Conservation (phyloP, 176 grass and related monocot species). For the Coix lacrymajobi region DNA sequence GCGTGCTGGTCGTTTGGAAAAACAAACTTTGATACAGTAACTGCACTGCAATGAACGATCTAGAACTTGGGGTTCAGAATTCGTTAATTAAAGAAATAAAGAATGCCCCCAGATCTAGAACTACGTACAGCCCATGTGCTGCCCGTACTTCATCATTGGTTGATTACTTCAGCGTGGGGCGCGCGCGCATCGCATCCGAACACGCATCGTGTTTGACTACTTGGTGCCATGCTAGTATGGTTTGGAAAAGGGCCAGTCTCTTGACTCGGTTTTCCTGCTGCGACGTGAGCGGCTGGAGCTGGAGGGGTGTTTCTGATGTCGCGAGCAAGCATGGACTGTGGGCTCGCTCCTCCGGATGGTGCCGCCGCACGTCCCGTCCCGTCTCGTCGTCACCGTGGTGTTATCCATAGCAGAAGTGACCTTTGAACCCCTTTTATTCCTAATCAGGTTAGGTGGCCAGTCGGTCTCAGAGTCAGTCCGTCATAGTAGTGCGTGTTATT, state of each 20-base stretch:
- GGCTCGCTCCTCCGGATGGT: not conserved
- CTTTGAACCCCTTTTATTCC: not conserved
- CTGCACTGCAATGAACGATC: conserved; percentile 12
- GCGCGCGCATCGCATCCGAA: not conserved
- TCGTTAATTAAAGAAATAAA: not conserved
- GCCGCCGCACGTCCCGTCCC: not conserved
- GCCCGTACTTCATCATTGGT: not conserved
- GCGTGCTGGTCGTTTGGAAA: not conserved
- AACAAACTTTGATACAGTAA: not conserved
- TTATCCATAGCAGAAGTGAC: not conserved
- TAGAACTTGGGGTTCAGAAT: not conserved
- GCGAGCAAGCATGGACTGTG: not conserved
- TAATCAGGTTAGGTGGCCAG: not conserved
- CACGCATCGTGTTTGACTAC: not conserved
- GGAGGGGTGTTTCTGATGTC: no score
- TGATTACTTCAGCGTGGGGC: not conserved
- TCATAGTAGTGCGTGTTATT: not conserved
- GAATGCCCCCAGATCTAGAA: not conserved
- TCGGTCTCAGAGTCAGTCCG: not conserved
- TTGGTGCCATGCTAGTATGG: not conserved
- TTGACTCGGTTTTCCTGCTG: not conserved
- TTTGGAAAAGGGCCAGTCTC: not conserved
- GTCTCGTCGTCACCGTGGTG: not conserved
- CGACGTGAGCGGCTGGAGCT: not conserved
- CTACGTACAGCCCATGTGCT: not conserved